Evolutionary conservation across 352 stramenopile species (phyloP), one percentile per base, ranked within the genome.

Genomic region (Pythium plurisporium): DNA sequence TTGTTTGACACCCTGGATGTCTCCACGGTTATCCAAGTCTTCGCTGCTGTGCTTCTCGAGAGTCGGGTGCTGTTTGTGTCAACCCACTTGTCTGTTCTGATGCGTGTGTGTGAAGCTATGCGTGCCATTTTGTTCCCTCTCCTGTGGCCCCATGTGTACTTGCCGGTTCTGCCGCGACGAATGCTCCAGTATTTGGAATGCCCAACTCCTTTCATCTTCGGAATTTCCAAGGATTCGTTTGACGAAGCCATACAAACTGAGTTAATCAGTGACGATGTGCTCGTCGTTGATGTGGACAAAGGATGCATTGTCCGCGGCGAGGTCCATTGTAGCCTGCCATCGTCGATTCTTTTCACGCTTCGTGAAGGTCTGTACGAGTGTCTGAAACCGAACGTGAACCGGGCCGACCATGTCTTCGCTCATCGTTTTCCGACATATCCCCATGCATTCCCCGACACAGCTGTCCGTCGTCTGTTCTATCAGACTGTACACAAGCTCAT

Each of bases 111-210:
- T 49, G 86, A 95, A 55, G 81, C 84, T 0, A 61, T 94, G 27
- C 81, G 82, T 44, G 71, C 82, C 23, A 74, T 96, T n/a, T 85
- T 96, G 74, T 87, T 88, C 31, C 87, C 87, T 5, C 57, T 96
- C 17, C 67, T 82, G 17, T 96, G 87, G 87, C 84, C 86, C 23
- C 87, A 96, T 50, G 82, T 94, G 38, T 96, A 95, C 60, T 62
- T 91, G 7, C 86, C 83, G 0, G 72, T 96, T 36, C 69, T 96
- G 25, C 86, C 86, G 3, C 74, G 70, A 8, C 69, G 75, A 47
- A 87, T 95, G 79, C 66, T 92, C 17, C 79, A 89, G 67, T 93
- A 89, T 49, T 70, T 95, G 17, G 81, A 95, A 48, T 95, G 85
- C 46, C 85, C 85, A 3, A 95, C 85, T 2, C 85, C 85, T 17